Base-by-base conservation (phyloP, 495 filamentous ascomycete genomes). In the Chaetomium cochliodes region DNA sequence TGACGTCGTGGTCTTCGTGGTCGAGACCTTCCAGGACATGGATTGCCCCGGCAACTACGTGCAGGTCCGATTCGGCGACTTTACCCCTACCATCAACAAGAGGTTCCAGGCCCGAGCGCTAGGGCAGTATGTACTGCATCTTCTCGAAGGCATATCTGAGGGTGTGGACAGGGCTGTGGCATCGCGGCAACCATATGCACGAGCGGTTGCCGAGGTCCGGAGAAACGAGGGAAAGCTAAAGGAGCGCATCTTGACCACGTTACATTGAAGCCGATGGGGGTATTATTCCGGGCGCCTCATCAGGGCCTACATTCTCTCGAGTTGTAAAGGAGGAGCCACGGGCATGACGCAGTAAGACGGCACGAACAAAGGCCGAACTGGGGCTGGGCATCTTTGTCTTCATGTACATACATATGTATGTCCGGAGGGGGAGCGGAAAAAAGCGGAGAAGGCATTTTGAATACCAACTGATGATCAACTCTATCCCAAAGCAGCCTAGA, bases 31-130 rank as follows among this genome's bases (percentile, higher is more conserved):
- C 15, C 9, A 12, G 25, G 51, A 54, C 25, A 54, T 54, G 51
- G 51, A 28, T 25, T 54, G 51, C 51, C 51, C 51, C 0, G 26
- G 51, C 51, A 54, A 13, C 51, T 54, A 54, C 18, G 51, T 54
- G 51, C 51, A 54, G 26, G 18, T 54, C 15, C 51, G 26, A 6
- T 33, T 54, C 11, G 51, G 51, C 51, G 23, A 8, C 51, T 54
- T 54, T 26, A 25, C 51, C 5, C 51, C 51, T 13, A 25, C 49
- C 49, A 22, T 20, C 49, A 51, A 25, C 22, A 51, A 25, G 9
- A 20, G 16, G 22, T 20, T 51, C 49, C 49, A 51, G 49, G 49
- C 49, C 9, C 49, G 49, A 2, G 22, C 20, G 49, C 49, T 51
- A 13, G 49, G 49, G 49, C 49, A 51, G 22, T 51, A 51, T 20